Conservation (phyloP, 169 alveolate species). For the Plasmodium cynomolgi region DNA sequence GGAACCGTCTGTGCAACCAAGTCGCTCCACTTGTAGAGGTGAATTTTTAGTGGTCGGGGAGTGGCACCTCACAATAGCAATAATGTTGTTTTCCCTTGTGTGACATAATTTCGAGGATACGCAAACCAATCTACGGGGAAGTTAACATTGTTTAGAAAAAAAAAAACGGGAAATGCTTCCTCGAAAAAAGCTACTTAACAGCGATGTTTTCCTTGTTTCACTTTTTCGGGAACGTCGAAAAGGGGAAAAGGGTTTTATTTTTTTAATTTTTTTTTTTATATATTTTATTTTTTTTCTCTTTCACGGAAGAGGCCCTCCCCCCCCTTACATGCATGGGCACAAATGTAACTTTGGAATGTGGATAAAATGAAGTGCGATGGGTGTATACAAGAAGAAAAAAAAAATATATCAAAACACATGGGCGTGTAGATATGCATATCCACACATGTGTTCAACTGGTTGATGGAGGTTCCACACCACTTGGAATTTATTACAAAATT, state of each 20-base stretch:
- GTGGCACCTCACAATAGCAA: not conserved
- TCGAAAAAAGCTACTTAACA: not conserved
- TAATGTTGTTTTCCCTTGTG: not conserved
- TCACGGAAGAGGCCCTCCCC: not conserved
- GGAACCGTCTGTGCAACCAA: not conserved
- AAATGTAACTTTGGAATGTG: not conserved
- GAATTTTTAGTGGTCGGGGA: not conserved
- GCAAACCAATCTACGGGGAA: not conserved
- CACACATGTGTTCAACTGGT: not conserved
- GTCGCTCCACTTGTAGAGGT: conserved; percentile 3
- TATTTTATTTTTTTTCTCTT: conserved; percentile 2
- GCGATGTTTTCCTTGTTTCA: not conserved
- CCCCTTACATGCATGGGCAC: not conserved
- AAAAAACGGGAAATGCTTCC: not conserved
- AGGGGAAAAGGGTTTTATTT: not conserved
- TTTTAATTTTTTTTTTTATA: not conserved
- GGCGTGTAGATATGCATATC: not conserved
- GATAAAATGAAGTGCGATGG: not conserved
- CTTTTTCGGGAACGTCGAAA: conserved; percentile 1
- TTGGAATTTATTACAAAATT: not conserved
- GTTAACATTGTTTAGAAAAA: not conserved
- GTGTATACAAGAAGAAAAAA: not conserved
- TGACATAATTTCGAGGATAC: not conserved
- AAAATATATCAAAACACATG: not conserved
- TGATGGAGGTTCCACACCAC: not conserved